phyloP scores from a whole-genome alignment of 768 basidiomycete genomes.

The Naganishia kalamii region DNA sequence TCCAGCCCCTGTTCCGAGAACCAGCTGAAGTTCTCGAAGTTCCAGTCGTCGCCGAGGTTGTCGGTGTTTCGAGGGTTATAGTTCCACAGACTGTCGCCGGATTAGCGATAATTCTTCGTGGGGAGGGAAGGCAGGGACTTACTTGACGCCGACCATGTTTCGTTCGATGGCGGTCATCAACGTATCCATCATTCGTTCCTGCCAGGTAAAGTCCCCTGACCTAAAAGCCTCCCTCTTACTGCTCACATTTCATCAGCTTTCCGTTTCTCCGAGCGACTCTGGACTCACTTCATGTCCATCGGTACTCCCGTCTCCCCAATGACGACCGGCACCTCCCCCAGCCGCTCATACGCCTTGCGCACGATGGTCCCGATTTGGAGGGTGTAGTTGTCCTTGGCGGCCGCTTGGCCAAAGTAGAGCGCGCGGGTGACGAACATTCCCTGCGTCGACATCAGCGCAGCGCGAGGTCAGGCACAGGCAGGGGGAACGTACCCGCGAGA shows the following conservation, averaged over 20 bases:
- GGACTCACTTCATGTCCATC: slow-evolving; percentile 88
- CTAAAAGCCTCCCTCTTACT: slow-evolving; percentile 68
- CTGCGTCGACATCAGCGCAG: slow-evolving; percentile 47
- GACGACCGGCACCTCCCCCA: slow-evolving; percentile 76
- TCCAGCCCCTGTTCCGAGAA: slow-evolving; percentile 53
- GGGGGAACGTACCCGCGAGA: slow-evolving; percentile 63
- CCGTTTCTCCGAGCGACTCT: not conserved
- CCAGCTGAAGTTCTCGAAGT: slow-evolving; percentile 96
- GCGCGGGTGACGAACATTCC: slow-evolving; percentile 75
- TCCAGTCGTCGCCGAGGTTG: slow-evolving; percentile 73
- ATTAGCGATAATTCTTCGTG: not conserved
- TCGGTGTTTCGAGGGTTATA: slow-evolving; percentile 87
- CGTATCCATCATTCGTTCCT: slow-evolving; percentile 88
- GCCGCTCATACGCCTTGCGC: slow-evolving; percentile 58
- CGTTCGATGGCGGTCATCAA: slow-evolving; percentile 75
- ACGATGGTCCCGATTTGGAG: slow-evolving; percentile 76
- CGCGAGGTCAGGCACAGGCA: not conserved
- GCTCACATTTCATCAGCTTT: no score
- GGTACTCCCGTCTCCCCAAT: slow-evolving; percentile 92
- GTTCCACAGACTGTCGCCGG: slow-evolving; percentile 69
- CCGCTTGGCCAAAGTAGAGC: slow-evolving; percentile 80
- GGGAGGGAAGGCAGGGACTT: slow-evolving; percentile 44
- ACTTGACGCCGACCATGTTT: slow-evolving; percentile 77
- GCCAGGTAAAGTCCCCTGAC: slow-evolving; percentile 71
- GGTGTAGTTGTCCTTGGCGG: slow-evolving; percentile 72